Base-by-base conservation (phyloP, 306 rosid genomes). In the Dryas drummondii region DNA sequence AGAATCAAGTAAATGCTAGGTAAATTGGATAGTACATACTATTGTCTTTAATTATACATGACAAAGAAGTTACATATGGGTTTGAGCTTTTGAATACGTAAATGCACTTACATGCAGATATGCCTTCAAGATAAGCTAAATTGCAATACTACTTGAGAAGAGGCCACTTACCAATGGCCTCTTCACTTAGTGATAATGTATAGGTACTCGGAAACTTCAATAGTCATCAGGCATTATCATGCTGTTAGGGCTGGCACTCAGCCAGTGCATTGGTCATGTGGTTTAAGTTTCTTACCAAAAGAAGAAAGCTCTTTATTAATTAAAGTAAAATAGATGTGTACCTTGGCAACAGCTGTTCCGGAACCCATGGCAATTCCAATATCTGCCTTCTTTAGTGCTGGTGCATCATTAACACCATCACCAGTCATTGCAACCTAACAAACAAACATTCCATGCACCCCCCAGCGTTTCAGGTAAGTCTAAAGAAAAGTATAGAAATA, bases 321-420 rank as follows among this genome's bases (percentile, higher is more conserved):
- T 65, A 41, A 22, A 41, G 46, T 32, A 11, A 68, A 74, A 66
- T 63, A 55, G 48, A 78, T 41, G 63, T 76, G 58, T 77, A 94
- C 98, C 98, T 94, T 94, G 54, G 98, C 96, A 80, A 94, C 98
- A 59, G 97, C 96, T 79, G 98, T 94, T 74, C 98, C 98, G 40
- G 98, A 94, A 72, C 99, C 99, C 99, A 94, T 94, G 79, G 97
- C 96, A 78, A 94, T 90, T 79, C 99, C 99, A 52, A 94, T 94
- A 76, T 94, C 97, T n/a, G 99, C 97, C 83, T 88, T 91, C 82
- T 94, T 94, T 50, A 94, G 84, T 44, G 99, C 99, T 66, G 99
- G 99, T 66, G 99, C 99, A 81, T 94, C 99, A 76, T 94, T 94
- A 84, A 94, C 99, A 55, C 99, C 99, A 37, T 94, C 99, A 71